Conservation (phyloP, 768 basidiomycete species). For the Pisolithus orientalis region DNA sequence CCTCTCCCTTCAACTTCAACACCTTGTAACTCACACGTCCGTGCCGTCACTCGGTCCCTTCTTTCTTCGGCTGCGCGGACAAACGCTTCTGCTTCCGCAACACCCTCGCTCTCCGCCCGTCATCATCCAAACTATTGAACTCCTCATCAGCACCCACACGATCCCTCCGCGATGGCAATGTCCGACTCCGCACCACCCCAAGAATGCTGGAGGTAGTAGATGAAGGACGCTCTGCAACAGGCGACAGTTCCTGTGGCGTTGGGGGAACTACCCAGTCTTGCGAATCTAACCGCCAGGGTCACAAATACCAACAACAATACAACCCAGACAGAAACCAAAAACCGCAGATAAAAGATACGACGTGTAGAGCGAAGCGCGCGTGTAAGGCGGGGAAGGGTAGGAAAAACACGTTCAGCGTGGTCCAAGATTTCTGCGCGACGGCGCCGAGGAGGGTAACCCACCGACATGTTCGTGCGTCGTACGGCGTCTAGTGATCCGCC, state of each 20-base stretch:
- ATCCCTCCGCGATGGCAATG: slow-evolving; percentile 41
- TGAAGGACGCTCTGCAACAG: slow-evolving; percentile 40
- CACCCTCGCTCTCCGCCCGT: slow-evolving; percentile 33
- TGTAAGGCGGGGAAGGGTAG: slow-evolving; percentile 2
- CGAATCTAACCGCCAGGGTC: slow-evolving; percentile 17
- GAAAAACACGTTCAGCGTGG: slow-evolving; percentile 20
- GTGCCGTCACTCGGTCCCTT: background rate
- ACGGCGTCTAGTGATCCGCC: slow-evolving; percentile 46
- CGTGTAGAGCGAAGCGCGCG: background rate
- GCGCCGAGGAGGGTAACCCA: slow-evolving; percentile 29
- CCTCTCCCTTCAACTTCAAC: background rate
- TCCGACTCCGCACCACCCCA: slow-evolving; percentile 55
- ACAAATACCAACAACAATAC: background rate
- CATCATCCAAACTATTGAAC: slow-evolving; percentile 24
- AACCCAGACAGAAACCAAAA: background rate
- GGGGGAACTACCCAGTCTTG: slow-evolving; percentile 14
- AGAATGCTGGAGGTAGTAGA: slow-evolving; percentile 28
- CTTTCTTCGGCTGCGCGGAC: slow-evolving; percentile 31
- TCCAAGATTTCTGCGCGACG: slow-evolving; percentile 23
- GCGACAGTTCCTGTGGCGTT: slow-evolving; percentile 35
- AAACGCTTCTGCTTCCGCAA: slow-evolving; percentile 49
- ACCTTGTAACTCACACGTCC: background rate
- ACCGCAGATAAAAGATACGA: background rate
- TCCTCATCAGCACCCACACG: background rate
- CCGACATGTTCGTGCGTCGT: slow-evolving; percentile 45